Evolutionary conservation across 2,329 filamentous ascomycete species (phyloP), one percentile per base, ranked within the genome.

Genomic region (Aspergillus persii): DNA sequence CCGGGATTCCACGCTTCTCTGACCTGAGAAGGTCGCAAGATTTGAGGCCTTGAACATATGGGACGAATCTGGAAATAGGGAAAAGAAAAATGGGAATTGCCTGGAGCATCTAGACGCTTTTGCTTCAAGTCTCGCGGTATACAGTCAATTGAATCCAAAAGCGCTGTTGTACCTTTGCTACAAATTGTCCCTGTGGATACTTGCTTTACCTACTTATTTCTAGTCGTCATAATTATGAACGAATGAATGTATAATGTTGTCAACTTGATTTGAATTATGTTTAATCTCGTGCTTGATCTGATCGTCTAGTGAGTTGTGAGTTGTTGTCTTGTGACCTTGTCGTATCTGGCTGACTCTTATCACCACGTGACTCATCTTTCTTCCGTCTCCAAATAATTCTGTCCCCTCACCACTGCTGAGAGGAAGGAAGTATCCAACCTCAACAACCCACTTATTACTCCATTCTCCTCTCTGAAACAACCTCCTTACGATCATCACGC

Each of bases 41-140:
- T n/a, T 61, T 58, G 63, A 55, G 63, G 63, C 61, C 63, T 62
- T 68, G 64, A 58, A 65, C 65, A 69, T 58, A 58, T 59, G 62
- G 63, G 53, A 63, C 44, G 53, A 41, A 63, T 50, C 60, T 58
- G 63, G 59, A 65, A 63, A 66, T 63, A 65, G 53, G 57, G 55
- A 60, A 23, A 41, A 59, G 60, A 57, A 57, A 59, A 57, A 58
- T 36, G 54, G 62, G 58, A 55, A 55, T 44, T 63, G 61, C 60
- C 59, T 60, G 63, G 61, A 58, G 60, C 60, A 62, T 62, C 62
- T 57, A 53, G 58, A 61, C 12, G 54, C 55, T 53, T 55, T 56
- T 41, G 41, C 59, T 41, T 60, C 36, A 4, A 41, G 54, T 63
- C 18, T 23, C 18, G 18, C 54, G 63, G 61, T 68, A 69, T 68